These are phyloP conservation scores for Sarocladium kiliense DNA, from an alignment of 2,329 filamentous ascomycete genomes.

Conservation along the genomic window DNA sequence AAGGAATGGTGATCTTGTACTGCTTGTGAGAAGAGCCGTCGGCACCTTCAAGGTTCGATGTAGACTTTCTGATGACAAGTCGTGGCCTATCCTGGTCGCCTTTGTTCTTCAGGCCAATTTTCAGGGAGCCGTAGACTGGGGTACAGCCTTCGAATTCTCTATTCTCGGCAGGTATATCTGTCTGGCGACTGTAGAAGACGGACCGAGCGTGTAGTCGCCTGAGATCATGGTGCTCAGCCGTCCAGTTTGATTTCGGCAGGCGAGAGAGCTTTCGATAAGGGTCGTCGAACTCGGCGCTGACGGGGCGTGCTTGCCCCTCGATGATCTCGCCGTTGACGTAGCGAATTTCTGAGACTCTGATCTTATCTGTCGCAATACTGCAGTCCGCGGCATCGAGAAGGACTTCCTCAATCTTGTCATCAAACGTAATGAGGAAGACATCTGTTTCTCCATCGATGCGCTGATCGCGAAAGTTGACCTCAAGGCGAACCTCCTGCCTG, in stretches of 20 bases:
- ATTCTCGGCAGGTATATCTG: conserved; percentile 49
- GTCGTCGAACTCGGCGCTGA: conserved; percentile 47
- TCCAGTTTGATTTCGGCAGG: conserved; percentile 55
- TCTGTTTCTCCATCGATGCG: conserved; percentile 73
- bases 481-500: conserved; percentile 83
- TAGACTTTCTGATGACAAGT: conserved; percentile 41
- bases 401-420: conserved; percentile 53
- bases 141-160: conserved; percentile 52
- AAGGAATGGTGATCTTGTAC: conserved; percentile 62
- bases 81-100: conserved; percentile 33
- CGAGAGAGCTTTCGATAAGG: conserved; percentile 63
- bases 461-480: conserved; percentile 77
- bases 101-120: conserved; percentile 36
- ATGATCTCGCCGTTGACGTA: conserved; percentile 28
- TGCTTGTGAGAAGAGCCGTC: conserved; percentile 38
- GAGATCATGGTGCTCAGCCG: conserved; percentile 70
- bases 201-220: conserved; percentile 61
- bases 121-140: conserved; percentile 49
- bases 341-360: conserved; percentile 43
- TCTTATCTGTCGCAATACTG: conserved; percentile 47
- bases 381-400: conserved; percentile 59
- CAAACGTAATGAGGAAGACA: conserved; percentile 67
- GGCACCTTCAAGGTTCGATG: conserved; percentile 22
- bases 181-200: conserved; percentile 44
- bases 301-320: conserved; percentile 33